Base-by-base conservation (phyloP, 192 early-diverging fungal genomes). In the Backusella tarrabulga region DNA sequence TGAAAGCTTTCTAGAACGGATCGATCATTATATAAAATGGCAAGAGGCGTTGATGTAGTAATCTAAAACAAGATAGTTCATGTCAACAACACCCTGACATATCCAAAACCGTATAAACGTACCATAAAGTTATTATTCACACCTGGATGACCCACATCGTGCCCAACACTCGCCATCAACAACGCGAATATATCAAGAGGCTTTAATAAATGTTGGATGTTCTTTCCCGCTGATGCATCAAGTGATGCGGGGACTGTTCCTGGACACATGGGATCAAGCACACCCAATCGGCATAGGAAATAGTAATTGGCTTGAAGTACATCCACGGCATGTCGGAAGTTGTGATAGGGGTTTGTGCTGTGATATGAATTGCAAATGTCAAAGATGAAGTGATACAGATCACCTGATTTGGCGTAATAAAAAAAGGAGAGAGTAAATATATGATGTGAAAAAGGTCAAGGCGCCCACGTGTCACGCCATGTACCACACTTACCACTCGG, bases 1-100 rank as follows among this genome's bases (percentile, higher is more conserved):
- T 98, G 97, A 85, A 96, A 97, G 83, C 95, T 95, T 82, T 98
- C 97, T n/a, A 98, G 88, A n/a, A 98, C 96, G 1, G 95, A 94
- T 73, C 89, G 87, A 83, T 98, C 96, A 83, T 97, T 97, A 87
- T 97, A 98, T 17, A 97, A 81, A 52, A 94, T 85, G 11, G 97
- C 95, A 70, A 97, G 87, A 46, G 95, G 95, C 34, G 94, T 93
- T 38, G 82, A 85, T 1, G 93, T 90, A 2, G 90, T 89, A 69
- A 96, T 78, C 88, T 89, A 69, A 26, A 71, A 4, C 17, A 23
- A 19, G n/a, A 76, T 75, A 9, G 2, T 40, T 40, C 38, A 40
- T 40, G 38, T 40, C 38, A 40, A 9, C 9, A 40, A 36, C 17
- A 26, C 34, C 3, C 15, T 15, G 11, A 12, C 34, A 17, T 8